Evolutionary conservation across 164 flowering plant species (phyloP), one percentile per base, ranked within the genome.

Genomic region (Vitis cinerea): DNA sequence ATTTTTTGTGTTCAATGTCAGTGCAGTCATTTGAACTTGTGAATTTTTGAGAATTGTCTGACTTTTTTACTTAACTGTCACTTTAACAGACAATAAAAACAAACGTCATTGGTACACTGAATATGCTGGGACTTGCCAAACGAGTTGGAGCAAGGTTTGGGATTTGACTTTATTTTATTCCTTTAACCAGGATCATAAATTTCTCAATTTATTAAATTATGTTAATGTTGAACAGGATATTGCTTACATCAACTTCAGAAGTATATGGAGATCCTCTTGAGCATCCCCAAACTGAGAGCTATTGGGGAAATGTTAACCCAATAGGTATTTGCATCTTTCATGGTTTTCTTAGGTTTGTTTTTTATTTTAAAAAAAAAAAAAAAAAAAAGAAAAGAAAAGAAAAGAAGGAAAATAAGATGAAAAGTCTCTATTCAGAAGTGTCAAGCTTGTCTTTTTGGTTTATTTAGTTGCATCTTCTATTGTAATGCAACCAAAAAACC

Each of bases 251-350:
- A 65, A 95, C 99, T 54, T 93, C 98, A 37, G 98, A 95, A 79
- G 99, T 95, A 44, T 95, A 95, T 86, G 99, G 99, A 37, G 99
- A 95, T 80, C 99, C 99, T 60, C 97, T 95, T 75, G 87, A 86
- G 75, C 99, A 95, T 73, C 99, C 99, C 16, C 99, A 95, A 50
- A 83, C 81, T 15, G 99, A 95, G 75, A 88, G 80, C 70, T 95
- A 95, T 57, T 95, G 98, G 99, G 99, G 99, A 53, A 95, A 95
- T 87, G 99, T 95, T 50, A 95, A 95, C 78, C 99, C 99, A 51
- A 93, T 95, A 63, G 99, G 99, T 91, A 84, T 19, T 76, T 75
- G 49, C 37, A 50, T 19, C 50, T 66, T 68, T 66, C 14, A 15
- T 55, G 49, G 16, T 31, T 13, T 50, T n/a, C 58, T 17, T n/a